These are phyloP conservation scores for Pestalotiopsis sp. DNA, from an alignment of 2,329 filamentous ascomycete species.

Conservation along the genomic window DNA sequence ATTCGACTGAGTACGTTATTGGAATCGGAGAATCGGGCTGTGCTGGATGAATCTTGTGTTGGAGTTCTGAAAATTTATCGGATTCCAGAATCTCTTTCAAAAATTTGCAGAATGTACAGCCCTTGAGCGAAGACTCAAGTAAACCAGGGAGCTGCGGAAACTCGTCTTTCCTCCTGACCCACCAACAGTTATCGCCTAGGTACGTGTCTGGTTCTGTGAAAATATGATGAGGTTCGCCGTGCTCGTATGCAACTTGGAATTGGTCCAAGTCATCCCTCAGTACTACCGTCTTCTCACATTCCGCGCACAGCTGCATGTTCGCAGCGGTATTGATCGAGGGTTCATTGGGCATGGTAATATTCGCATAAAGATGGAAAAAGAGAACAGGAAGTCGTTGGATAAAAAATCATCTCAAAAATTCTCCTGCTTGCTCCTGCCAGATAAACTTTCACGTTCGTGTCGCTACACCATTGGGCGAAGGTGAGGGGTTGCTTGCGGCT, in stretches of 20 bases:
- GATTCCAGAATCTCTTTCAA: neutral
- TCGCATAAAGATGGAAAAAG: too few species aligned
- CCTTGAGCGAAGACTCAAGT: neutral
- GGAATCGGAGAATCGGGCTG: neutral
- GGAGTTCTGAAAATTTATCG: neutral
- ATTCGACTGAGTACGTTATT: rapidly evolving
- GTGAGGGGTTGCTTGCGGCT: neutral
- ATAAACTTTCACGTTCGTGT: neutral
- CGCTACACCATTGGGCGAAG: neutral
- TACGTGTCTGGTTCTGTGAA: neutral
- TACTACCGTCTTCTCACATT: neutral
- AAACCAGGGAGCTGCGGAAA: neutral
- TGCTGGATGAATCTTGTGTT: neutral
- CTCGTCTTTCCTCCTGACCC: neutral
- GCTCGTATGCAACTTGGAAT: neutral
- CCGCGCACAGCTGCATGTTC: neutral
- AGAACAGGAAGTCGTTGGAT: too few species aligned
- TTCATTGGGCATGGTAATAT: neutral
- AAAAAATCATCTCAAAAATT: too few species aligned
- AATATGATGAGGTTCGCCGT: neutral
- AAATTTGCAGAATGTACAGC: neutral
- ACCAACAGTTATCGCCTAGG: too few species aligned
- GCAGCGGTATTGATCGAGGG: neutral
- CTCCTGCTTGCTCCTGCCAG: too few species aligned
- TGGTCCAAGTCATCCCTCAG: neutral